These are phyloP conservation scores for Amborella trichopoda DNA, from an alignment of 164 flowering plant genomes.

Conservation along the genomic window DNA sequence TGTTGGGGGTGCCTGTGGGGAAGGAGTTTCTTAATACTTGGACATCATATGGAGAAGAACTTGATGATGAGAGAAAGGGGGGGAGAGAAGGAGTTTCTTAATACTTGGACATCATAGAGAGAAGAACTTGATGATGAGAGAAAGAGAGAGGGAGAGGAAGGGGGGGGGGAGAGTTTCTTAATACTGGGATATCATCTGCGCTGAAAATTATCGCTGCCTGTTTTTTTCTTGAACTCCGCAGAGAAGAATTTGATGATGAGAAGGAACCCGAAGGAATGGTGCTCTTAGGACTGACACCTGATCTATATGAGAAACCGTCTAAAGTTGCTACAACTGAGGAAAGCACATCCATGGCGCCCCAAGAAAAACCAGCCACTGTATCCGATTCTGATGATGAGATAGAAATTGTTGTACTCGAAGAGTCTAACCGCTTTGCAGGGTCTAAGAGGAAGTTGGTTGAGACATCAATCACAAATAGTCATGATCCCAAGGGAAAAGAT, in stretches of 20 bases:
- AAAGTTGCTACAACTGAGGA: conserved; percentile 29
- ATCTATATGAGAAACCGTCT: conserved; percentile 27
- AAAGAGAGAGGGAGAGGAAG: no score
- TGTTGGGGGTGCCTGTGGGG: no score
- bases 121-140: neutral
- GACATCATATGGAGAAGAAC: no score
- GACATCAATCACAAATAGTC: no score
- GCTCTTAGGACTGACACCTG: conserved; percentile 70
- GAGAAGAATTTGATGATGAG: conserved; percentile 93
- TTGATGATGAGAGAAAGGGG: no score
- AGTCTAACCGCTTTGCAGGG: conserved; percentile 14
- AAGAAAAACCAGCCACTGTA: conserved; percentile 15
- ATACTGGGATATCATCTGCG: neutral
- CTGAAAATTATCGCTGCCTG: neutral
- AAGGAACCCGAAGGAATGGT: conserved; percentile 93
- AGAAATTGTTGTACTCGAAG: conserved; percentile 15
- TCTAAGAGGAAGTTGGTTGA: conserved; percentile 55
- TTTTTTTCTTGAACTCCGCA: conserved; percentile 14
- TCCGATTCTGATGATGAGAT: conserved; percentile 29
- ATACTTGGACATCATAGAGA: neutral
- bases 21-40: no score
- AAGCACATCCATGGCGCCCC: conserved; percentile 31
- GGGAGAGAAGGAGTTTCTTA: neutral
- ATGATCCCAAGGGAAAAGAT: no score
- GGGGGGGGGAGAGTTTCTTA: no score